A percentile compares a stretch with the other conserved stretches of the same genome.
These are phyloP conservation scores for Botrytis cinerea DNA, from an alignment of 2,329 filamentous ascomycete genomes.

Conservation along the genomic window DNA sequence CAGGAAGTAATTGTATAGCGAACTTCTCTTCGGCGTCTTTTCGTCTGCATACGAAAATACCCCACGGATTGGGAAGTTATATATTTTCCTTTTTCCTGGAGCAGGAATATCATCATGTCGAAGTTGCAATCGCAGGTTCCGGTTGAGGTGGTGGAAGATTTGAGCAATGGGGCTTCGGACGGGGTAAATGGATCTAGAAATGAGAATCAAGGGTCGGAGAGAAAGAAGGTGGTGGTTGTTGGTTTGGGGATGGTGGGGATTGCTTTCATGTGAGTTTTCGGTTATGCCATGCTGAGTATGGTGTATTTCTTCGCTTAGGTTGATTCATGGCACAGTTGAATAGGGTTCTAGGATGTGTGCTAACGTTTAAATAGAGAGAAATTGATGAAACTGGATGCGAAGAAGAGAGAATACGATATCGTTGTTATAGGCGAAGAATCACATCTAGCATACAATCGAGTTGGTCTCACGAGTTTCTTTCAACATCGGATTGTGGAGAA, in stretches of 20 bases:
- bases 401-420: slow-evolving; percentile 74
- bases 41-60: neutral
- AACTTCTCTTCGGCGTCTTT: neutral
- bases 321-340: too few species aligned
- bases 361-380: slow-evolving; percentile 65
- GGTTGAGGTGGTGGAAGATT: slow-evolving; percentile 31
- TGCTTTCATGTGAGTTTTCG: slow-evolving; percentile 72
- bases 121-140: slow-evolving; percentile 37
- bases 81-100: neutral
- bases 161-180: slow-evolving; percentile 33
- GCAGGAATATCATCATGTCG: slow-evolving; percentile 31
- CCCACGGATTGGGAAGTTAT: too few species aligned
- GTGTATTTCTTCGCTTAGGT: too few species aligned
- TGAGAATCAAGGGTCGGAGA: slow-evolving; percentile 31
- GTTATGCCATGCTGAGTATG: neutral
- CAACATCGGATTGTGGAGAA: slow-evolving; percentile 82
- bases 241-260: slow-evolving; percentile 92
- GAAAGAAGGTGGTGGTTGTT: slow-evolving; percentile 77
- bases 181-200: slow-evolving; percentile 34
- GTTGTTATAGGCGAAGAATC: slow-evolving; percentile 86
- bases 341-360: neutral
- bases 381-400: slow-evolving; percentile 78
- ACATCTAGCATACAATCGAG: slow-evolving; percentile 87
- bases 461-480: slow-evolving; percentile 87
- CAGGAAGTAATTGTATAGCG: neutral